Base-by-base conservation (phyloP, 2,329 filamentous ascomycete species). In the Verticillium isaacii region DNA sequence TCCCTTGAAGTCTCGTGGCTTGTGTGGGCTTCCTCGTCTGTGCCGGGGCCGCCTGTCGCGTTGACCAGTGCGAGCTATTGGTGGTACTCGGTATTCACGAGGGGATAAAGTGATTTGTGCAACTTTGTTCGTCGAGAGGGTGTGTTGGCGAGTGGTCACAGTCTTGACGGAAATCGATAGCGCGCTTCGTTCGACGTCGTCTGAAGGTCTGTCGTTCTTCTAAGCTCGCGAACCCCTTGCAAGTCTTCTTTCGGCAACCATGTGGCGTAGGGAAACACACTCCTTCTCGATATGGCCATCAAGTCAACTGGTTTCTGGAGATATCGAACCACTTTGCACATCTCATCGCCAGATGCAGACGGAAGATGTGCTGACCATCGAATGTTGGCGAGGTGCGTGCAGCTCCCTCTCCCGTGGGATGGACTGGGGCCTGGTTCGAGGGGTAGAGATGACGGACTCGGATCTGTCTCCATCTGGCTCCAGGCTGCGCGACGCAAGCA, bases 241-340 rank as follows among this genome's bases (percentile, higher is more conserved):
- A 52, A 52, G 45, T 57, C 54, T 57, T 59, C 59, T 61, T 61
- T 58, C 25, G 63, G 54, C 23, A 58, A 60, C 57, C 58, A n/a
- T 41, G 37, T 41, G 58, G 56, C 56, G 41, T 37, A 52, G 37
- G 56, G 60, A 63, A 66, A 64, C 63, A 62, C 62, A 58, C 58
- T 64, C 62, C 41, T 52, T 59, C 62, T 62, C 55, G 41, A 64
- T 62, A 70, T 69, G 68, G 45, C 19, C 19, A 23, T 52, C 45
- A 14, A 52, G 19, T 52, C 19, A 19, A 52, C n/a, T 64, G 68
- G 69, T 72, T 68, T 70, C 62, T 57, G 58, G 60, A 60, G 34
- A 61, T 57, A 67, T 73, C 70, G 68, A 68, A 71, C 70, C 68
- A 72, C 62, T 61, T 60, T 39, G 60, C 62, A 61, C 59, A 66